These are phyloP conservation scores for Paxillus involutus DNA, from an alignment of 768 basidiomycete genomes.

Conservation along the genomic window DNA sequence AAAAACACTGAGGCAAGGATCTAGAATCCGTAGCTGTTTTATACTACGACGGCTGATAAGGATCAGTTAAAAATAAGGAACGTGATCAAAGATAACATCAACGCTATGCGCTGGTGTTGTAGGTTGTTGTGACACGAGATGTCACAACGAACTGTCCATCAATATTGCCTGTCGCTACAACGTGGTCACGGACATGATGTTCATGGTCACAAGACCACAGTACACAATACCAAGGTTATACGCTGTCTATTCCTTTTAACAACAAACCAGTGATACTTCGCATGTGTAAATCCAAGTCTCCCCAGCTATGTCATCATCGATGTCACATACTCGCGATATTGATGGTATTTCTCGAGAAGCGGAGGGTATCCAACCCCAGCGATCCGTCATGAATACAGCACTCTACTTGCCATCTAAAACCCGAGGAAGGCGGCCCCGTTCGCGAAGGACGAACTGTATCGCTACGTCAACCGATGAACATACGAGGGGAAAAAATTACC, in stretches of 20 bases:
- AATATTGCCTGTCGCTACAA: too few relatives aligned
- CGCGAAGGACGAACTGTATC: too few relatives aligned
- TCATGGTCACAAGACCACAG: not conserved
- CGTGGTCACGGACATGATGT: too few relatives aligned
- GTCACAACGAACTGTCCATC: too few relatives aligned
- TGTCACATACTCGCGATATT: not conserved
- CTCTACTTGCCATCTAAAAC: constrained; percentile 87
- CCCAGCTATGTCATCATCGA: not conserved
- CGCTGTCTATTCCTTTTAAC: not conserved
- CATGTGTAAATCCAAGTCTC: not conserved
- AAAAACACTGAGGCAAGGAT: too few relatives aligned
- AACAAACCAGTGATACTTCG: constrained; percentile 3
- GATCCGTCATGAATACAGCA: constrained; percentile 44
- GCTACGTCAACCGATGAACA: constrained; percentile 68
- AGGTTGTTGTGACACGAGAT: too few relatives aligned
- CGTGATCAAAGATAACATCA: too few relatives aligned
- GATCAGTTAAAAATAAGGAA: too few relatives aligned
- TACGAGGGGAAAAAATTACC: constrained; percentile 21
- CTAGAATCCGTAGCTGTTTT: too few relatives aligned
- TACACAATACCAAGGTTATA: not conserved
- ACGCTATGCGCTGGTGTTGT: too few relatives aligned
- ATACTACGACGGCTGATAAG: too few relatives aligned
- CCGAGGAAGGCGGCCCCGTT: constrained; percentile 42
- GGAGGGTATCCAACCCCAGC: not conserved
- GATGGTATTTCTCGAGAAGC: not conserved